Evolutionary conservation across 768 basidiomycete genomes (phyloP), one percentile per base, ranked within the genome.

Genomic region (Tremella mesenterica): DNA sequence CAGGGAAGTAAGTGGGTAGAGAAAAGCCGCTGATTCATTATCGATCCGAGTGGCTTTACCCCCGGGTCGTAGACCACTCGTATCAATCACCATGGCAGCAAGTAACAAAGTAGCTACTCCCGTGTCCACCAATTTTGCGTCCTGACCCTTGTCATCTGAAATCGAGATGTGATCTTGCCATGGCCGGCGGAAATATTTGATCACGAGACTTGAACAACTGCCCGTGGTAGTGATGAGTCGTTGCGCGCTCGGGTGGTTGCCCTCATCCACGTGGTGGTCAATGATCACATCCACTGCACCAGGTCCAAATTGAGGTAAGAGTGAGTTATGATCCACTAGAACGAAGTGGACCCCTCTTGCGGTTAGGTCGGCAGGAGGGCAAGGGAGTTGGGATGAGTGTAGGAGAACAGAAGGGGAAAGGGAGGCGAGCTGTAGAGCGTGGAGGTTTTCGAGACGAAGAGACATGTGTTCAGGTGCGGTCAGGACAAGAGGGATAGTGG

Each of bases 211-310:
- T 1, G 88, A 73, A 67, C 88, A 89, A 57, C 86, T 89, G 2
- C 93, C 95, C 4, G 64, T 71, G 1, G 76, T 73, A 34, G 74
- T 69, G 48, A 96, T 78, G 52, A 81, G 73, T 20, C 92, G 81
- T 0, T 82, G 27, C 0, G 75, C 80, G 49, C 80, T 78, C 4
- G 70, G 72, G 70, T 95, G 80, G 1, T 78, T 71, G 0, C 79
- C 77, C 64, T 97, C 92, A 71, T 99, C 93, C 14, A 78, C 82
- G 65, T 97, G 91, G 67, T 99, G 93, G 70, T 99, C 95, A 25
- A 97, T 75, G 49, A 97, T 77, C 2, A 85, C 83, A 0, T 80
- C 77, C 9, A 97, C 88, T 2, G 33, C 27, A n/a, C 39, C n/a
- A 74, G 3, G 44, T 34, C 53, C 50, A 44, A 69, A 71, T 4